These are phyloP conservation scores for Backusella tarrabulga DNA, from an alignment of 192 early-diverging fungal species.

Conservation along the genomic window DNA sequence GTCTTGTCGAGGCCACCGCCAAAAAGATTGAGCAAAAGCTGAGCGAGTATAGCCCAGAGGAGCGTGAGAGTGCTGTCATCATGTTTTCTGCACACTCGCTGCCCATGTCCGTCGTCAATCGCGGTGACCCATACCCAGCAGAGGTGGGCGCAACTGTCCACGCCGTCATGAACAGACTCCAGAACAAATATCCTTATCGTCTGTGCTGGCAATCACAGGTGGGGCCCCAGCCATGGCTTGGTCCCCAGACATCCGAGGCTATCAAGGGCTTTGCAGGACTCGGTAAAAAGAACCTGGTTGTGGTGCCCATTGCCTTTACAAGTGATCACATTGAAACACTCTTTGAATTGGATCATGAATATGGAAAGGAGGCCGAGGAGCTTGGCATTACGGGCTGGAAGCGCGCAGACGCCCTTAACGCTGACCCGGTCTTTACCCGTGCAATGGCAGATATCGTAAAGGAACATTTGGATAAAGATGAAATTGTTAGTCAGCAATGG, in stretches of 20 bases:
- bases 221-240: slow-evolving; percentile 89
- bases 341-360: slow-evolving; percentile 95
- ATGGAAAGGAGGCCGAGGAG: slow-evolving; percentile 81
- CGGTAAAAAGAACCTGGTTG: slow-evolving; percentile 77
- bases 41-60: slow-evolving; percentile 58
- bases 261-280: slow-evolving; percentile 74
- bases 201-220: slow-evolving; percentile 97
- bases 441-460: slow-evolving; percentile 87
- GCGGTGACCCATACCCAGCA: slow-evolving; percentile 85
- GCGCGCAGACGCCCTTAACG: slow-evolving; percentile 92
- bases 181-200: slow-evolving; percentile 77
- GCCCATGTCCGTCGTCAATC: slow-evolving; percentile 89
- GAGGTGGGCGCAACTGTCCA: slow-evolving; percentile 87
- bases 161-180: slow-evolving; percentile 75
- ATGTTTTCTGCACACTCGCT: slow-evolving; percentile 97
- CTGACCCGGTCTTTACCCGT: slow-evolving; percentile 85
- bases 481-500: slow-evolving; percentile 51
- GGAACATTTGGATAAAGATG: slow-evolving; percentile 62
- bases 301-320: slow-evolving; percentile 95
- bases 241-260: slow-evolving; percentile 82
- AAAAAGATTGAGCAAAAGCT: slow-evolving; percentile 72
- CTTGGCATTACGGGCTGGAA: slow-evolving; percentile 83
- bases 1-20: slow-evolving; percentile 82
- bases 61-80: slow-evolving; percentile 73
- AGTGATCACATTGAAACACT: slow-evolving; percentile 97